Percentiles rank a stretch among this genome's conserved stretches.
Conservation (phyloP, 441 rosid genomes). For the Jatropha multifida region DNA sequence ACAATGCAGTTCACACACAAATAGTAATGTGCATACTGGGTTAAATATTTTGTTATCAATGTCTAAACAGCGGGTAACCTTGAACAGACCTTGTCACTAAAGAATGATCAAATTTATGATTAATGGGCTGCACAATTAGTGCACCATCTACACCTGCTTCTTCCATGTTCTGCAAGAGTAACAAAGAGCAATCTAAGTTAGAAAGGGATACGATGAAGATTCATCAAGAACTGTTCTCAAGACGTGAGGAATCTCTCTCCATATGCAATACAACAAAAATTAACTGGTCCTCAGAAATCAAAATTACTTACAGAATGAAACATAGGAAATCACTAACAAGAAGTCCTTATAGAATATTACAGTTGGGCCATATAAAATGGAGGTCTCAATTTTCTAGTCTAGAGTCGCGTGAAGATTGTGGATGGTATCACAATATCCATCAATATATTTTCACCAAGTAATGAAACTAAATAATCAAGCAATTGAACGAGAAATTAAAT, state of each 20-base stretch:
- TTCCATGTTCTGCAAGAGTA: slow-evolving; percentile 66
- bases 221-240: not conserved
- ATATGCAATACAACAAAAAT: not conserved
- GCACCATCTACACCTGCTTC: slow-evolving; percentile 92
- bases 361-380: too few relatives aligned
- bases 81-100: slow-evolving; percentile 64
- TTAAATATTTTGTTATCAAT: slow-evolving; percentile 5
- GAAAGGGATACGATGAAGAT: not conserved
- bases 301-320: not conserved
- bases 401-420: too few relatives aligned
- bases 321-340: not conserved
- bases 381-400: too few relatives aligned
- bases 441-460: not conserved
- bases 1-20: not conserved
- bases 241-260: not conserved
- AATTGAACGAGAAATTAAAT: not conserved
- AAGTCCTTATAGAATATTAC: not conserved
- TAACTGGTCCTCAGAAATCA: not conserved
- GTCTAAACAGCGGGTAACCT: not conserved
- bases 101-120: slow-evolving; percentile 94
- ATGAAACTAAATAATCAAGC: not conserved
- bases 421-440: not conserved
- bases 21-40: not conserved
- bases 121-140: slow-evolving; percentile 91
- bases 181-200: not conserved